A percentile compares a stretch with the other conserved stretches of the same genome.
These are phyloP conservation scores for Blastobotrys arbuscula DNA, from an alignment of 1,139 yeast genomes.

Conservation along the genomic window DNA sequence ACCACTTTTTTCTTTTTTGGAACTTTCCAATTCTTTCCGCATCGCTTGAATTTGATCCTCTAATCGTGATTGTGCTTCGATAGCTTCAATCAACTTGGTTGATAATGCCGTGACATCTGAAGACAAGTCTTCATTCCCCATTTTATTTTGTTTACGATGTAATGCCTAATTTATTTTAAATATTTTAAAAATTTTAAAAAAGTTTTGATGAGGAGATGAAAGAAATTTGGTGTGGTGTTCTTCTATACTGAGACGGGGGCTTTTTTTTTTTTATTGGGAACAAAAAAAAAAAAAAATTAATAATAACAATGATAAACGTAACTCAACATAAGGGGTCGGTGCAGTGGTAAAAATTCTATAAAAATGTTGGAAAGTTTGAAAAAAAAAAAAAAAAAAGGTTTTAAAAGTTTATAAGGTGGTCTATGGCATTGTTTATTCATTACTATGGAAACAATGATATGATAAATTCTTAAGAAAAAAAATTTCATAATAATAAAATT, in stretches of 20 bases:
- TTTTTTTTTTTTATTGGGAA: conserved; percentile 3
- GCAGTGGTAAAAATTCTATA: no score
- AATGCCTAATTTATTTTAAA: neutral
- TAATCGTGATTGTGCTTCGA: conserved; percentile 34
- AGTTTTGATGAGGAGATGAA: neutral
- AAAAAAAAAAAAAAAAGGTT: no score
- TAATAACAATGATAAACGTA: no score
- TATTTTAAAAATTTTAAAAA: no score
- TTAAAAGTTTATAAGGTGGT: no score
- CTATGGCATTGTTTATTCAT: no score
- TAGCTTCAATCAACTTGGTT: conserved; percentile 34
- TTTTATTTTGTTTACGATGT: neutral
- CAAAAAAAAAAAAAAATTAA: neutral
- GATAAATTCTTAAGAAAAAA: no score
- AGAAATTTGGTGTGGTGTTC: neutral
- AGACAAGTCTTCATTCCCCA: conserved; percentile 11
- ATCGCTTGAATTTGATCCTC: conserved; percentile 32
- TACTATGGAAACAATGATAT: no score
- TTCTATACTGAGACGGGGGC: no score
- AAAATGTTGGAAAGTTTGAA: no score
- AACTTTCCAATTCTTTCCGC: conserved; percentile 27
- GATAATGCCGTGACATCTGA: conserved; percentile 31
- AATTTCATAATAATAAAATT: no score
- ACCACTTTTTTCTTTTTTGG: conserved; percentile 25
- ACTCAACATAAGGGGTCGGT: no score